Evolutionary conservation across 805 yeast species (phyloP).

Genomic region (Hanseniaspora valbyensis): DNA sequence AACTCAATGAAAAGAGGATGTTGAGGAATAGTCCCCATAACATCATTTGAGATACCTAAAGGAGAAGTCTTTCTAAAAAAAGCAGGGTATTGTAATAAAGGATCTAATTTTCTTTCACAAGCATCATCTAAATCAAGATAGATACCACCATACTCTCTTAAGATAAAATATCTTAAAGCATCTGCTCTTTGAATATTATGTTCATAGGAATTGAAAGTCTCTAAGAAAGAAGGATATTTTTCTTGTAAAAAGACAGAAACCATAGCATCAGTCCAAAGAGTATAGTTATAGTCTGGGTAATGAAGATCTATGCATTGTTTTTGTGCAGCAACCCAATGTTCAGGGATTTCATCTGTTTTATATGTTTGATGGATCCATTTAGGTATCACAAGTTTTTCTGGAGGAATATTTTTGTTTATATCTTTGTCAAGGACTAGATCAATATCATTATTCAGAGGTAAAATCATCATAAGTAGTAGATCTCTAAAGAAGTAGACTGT

Average conservation of each 20-base stretch:
- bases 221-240: slow-evolving; percentile 76
- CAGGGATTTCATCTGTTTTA: slow-evolving; percentile 68
- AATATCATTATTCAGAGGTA: slow-evolving; percentile 48
- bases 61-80: slow-evolving; percentile 81
- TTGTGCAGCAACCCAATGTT: slow-evolving; percentile 69
- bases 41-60: slow-evolving; percentile 85
- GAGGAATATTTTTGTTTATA: slow-evolving; percentile 22
- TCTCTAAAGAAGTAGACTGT: slow-evolving; percentile 58
- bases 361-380: slow-evolving; percentile 90
- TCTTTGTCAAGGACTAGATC: slow-evolving; percentile 9
- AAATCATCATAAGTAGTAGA: slow-evolving; percentile 60
- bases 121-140: slow-evolving; percentile 88
- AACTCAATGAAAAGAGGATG: slow-evolving; percentile 76
- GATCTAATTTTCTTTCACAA: slow-evolving; percentile 67
- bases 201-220: slow-evolving; percentile 63
- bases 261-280: slow-evolving; percentile 82
- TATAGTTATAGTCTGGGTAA: slow-evolving; percentile 71
- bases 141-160: slow-evolving; percentile 77
- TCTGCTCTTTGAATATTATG: slow-evolving; percentile 86
- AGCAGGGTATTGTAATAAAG: slow-evolving; percentile 69
- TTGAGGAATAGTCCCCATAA: slow-evolving; percentile 77
- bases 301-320: slow-evolving; percentile 64
- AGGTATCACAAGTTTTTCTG: slow-evolving; percentile 55
- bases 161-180: slow-evolving; percentile 75
- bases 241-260: slow-evolving; percentile 66